Base-by-base conservation (phyloP, 306 rosid genomes). In the Senna tora region DNA sequence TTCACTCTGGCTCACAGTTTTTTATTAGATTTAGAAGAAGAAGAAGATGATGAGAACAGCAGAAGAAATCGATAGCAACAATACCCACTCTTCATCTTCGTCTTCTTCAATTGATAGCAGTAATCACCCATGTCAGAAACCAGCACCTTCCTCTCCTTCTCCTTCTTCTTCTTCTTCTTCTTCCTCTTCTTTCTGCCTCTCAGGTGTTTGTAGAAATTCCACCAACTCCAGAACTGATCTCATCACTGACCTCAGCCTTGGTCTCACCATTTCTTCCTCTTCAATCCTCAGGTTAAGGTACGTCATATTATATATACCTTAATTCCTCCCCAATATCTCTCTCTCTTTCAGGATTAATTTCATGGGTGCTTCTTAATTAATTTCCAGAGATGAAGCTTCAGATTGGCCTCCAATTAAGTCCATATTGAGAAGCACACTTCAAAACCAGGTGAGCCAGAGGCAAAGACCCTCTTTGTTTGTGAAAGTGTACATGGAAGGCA, bases 371-470 rank as follows among this genome's bases (percentile, higher is more conserved):
- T 25, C 30, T 25, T 25, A 25, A n/a, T n/a, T n/a, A 33, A 33
- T 33, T 4, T 66, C 66, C 81, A 83, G 87, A 79, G 84, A 79
- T 15, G 77, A 76, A 61, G 49, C 46, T 36, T 73, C 67, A 54
- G 69, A 76, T 38, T 85, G 89, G 86, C 89, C 86, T 46, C 89
- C 89, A 46, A 74, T 85, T 51, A 82, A 82, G 58, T 85, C 84
- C 11, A 70, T 60, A 59, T 67, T 85, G 81, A 79, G 86, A 49
- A 76, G 76, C 81, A 74, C 73, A 14, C 74, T 75, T n/a, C 81
- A 79, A 36, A 54, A 66, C 49, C 75, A 53, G 17, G 30, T 28
- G 10, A 49, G 43, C 19, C 85, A 76, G 10, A 49, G 50, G 15
- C 85, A 76, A 28, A 73, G 56, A 33, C 36, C 86, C 12, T 84